Conservation (phyloP, 768 basidiomycete genomes). For the Leccinum pellstonianum region DNA sequence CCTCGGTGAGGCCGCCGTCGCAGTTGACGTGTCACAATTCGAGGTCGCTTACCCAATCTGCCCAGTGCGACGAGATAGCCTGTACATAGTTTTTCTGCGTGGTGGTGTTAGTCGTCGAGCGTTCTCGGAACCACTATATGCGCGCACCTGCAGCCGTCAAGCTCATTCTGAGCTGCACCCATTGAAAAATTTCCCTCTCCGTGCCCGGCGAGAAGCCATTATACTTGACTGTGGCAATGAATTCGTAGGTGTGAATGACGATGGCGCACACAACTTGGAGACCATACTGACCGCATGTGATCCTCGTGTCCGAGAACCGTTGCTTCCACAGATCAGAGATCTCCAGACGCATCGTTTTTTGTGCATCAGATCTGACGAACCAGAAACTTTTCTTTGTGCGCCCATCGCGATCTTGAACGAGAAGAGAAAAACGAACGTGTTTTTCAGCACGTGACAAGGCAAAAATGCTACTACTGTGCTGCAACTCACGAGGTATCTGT, state of each 20-base stretch:
- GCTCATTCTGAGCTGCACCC: conserved; percentile 78
- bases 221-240: conserved; percentile 59
- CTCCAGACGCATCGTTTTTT: conserved; percentile 44
- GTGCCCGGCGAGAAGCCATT: conserved; percentile 46
- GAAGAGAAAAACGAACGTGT: no score
- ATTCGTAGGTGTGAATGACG: background rate
- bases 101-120: background rate
- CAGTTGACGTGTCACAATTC: no score
- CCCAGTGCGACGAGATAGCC: conserved; percentile 71
- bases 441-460: no score
- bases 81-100: conserved; percentile 65
- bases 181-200: conserved; percentile 80
- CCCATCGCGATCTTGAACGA: conserved; percentile 2
- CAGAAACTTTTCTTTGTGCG: conserved; percentile 61
- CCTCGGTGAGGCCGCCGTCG: no score
- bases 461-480: no score
- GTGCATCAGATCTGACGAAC: conserved; percentile 51
- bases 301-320: conserved; percentile 51
- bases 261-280: background rate
- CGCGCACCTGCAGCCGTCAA: conserved; percentile 66
- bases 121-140: background rate
- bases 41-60: conserved; percentile 62
- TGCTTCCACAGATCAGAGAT: conserved; percentile 53
- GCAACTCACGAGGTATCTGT: conserved; percentile 25
- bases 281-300: conserved; percentile 61